A percentile compares a stretch with the other conserved stretches of the same genome.
Conservation (phyloP, 208 protist species). For the Leishmania turanica region DNA sequence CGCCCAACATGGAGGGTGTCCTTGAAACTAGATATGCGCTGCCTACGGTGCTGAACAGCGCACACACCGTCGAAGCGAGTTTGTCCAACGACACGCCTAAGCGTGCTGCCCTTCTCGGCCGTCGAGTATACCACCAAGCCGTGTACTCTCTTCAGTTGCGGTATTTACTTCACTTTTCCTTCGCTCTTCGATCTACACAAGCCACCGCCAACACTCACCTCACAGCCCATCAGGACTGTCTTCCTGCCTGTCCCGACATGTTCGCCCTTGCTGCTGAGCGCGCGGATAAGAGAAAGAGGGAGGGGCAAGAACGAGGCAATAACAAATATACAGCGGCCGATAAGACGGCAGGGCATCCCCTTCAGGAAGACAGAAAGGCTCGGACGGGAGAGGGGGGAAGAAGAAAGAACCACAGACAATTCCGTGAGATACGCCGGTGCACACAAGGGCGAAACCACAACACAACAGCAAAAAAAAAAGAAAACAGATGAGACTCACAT, state of each 20-base stretch:
- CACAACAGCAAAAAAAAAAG: neutral
- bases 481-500: neutral
- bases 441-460: neutral
- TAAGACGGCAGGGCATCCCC: neutral
- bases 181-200: neutral
- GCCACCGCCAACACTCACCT: neutral
- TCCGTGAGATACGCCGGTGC: neutral
- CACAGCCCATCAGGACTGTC: neutral
- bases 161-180: neutral
- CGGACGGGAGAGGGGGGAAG: neutral
- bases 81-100: neutral
- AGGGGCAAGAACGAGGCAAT: neutral
- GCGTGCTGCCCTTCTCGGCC: neutral
- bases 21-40: neutral
- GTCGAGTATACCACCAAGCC: neutral
- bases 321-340: neutral
- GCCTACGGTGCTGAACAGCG: neutral
- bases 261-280: neutral
- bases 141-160: neutral
- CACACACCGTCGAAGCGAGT: neutral
- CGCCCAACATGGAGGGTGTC: neutral
- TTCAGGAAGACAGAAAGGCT: neutral
- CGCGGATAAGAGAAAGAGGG: neutral
- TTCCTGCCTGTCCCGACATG: neutral
- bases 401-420: neutral